Base-by-base conservation (phyloP, 768 basidiomycete species). In the Cystobasidium onofrii region DNA sequence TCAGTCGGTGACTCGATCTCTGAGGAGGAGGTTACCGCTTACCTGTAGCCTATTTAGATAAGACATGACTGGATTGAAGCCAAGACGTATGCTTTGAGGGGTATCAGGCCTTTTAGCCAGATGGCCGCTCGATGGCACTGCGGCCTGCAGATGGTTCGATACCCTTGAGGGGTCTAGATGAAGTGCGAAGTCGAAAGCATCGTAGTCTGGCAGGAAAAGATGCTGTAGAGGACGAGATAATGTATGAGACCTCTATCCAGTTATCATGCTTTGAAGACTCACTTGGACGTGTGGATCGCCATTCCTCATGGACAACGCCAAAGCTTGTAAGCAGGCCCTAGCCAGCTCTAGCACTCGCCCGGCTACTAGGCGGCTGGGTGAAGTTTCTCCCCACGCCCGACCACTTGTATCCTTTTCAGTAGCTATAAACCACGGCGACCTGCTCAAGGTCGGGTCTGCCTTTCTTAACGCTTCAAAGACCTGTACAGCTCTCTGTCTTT, bases 101-200 rank as follows among this genome's bases (percentile, higher is more conserved):
- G 29, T 27, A 4, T 27, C 34, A 1, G 60, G 20, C 1, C 71
- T 73, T 13, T 72, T 31, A 2, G 74, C 80, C 80, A 88, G 85
- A 0, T 85, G 79, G 0, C 81, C 80, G 1, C 83, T 73, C 75
- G 89, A 85, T 0, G 85, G 84, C 2, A 83, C 76, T 18, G 93
- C 78, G 57, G 88, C 87, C 79, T 97, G 91, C 74, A 85, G 82
- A 79, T 92, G 90, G 25, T 91, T 86, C 0, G 91, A 87, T 1
- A 92, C 81, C 1, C 84, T 81, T 17, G 83, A 64, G 0, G 87
- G 84, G 52, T 92, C 84, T 25, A 98, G 85, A 73, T 89, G 85
- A 39, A 98, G 83, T 9, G 96, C 76, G 76, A 97, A 85, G 77
- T 96, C 89, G 78, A 96, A 99, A 78, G 93, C 90, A 1, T 86